phyloP scores from a whole-genome alignment of 140 eudicot genomes.

The Flaveria floridana region DNA sequence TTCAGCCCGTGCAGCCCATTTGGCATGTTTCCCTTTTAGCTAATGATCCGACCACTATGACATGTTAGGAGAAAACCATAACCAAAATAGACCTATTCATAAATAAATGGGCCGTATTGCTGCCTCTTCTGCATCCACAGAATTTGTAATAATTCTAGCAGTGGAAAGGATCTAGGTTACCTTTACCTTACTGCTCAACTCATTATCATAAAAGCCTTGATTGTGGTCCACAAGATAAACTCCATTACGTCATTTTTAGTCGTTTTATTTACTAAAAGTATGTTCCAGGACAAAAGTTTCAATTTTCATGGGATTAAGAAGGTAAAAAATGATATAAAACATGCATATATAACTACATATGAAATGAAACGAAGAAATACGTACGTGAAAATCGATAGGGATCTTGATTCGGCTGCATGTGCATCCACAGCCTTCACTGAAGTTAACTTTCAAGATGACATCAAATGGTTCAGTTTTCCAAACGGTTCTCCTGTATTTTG shows the following conservation, averaged over 20 bases:
- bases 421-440: conserved; percentile 76
- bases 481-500: conserved; percentile 58
- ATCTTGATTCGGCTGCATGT: conserved; percentile 49
- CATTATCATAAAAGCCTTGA: not conserved
- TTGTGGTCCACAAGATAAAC: not conserved
- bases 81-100: not conserved
- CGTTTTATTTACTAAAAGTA: conserved; percentile 11
- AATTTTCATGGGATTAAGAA: conserved; percentile 1
- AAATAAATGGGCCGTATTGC: not conserved
- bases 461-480: conserved; percentile 56
- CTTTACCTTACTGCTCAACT: not conserved
- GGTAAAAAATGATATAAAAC: not conserved
- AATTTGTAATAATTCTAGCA: not conserved
- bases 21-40: not conserved
- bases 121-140: not conserved
- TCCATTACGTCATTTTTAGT: conserved; percentile 8
- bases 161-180: not conserved
- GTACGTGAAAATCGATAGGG: conserved; percentile 74
- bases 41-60: not conserved
- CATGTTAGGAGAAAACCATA: not conserved
- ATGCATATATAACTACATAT: not conserved
- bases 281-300: not conserved
- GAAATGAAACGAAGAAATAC: conserved; percentile 18
- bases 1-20: not conserved
- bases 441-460: conserved; percentile 61